These are phyloP conservation scores for Aspergillus wentii DNA, from an alignment of 495 filamentous ascomycete species.

Conservation along the genomic window DNA sequence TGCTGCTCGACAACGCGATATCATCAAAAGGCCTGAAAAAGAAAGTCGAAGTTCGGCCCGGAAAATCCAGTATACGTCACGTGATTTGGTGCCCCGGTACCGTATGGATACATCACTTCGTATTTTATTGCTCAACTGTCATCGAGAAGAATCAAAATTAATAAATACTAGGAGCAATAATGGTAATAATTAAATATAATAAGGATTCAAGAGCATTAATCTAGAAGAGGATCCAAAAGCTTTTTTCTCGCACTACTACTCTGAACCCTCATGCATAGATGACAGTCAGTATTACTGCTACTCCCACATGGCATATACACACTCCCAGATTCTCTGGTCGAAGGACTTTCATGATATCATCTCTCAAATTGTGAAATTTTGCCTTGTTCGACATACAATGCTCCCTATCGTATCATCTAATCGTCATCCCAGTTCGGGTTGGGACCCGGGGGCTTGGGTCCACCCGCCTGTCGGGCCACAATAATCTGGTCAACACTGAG, in stretches of 20 bases:
- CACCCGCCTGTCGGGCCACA: conserved; percentile 93
- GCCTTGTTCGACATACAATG: conserved; percentile 2
- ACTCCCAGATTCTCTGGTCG: neutral
- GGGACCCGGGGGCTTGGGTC: conserved; percentile 90
- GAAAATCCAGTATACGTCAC: conserved; percentile 37
- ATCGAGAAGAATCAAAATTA: too few relatives aligned
- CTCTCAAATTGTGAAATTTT: conserved; percentile 12
- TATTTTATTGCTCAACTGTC: too few relatives aligned
- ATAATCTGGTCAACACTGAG: conserved; percentile 99
- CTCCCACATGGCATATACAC: conserved; percentile 1
- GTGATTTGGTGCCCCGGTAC: too few relatives aligned
- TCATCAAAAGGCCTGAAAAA: conserved; percentile 21
- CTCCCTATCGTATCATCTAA: conserved; percentile 36
- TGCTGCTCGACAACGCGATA: conserved; percentile 11
- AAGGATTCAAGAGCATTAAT: too few relatives aligned
- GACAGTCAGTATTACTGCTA: conserved; percentile 2
- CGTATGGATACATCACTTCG: too few relatives aligned
- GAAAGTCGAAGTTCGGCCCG: conserved; percentile 23
- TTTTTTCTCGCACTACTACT: too few relatives aligned
- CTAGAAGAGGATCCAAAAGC: too few relatives aligned
- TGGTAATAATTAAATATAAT: too few relatives aligned
- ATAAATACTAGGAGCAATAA: too few relatives aligned
- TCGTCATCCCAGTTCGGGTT: conserved; percentile 99
- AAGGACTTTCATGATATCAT: conserved; percentile 3
- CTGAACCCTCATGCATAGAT: neutral